phyloP scores from a whole-genome alignment of 176 grass and related monocot species.

The Hsuehochloa calcarea region DNA sequence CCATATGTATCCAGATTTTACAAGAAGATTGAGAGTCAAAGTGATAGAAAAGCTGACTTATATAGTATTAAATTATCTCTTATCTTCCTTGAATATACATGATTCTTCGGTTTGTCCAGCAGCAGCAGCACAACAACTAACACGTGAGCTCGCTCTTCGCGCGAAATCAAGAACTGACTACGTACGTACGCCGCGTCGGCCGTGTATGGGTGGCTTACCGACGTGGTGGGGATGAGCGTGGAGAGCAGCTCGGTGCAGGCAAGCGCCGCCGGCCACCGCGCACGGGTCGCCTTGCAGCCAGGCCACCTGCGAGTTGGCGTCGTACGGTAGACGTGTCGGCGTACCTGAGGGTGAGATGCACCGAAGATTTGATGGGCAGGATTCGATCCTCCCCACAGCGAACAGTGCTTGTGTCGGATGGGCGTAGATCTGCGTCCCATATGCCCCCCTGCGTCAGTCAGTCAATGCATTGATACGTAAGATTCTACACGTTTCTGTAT shows the following conservation, averaged over 20 bases:
- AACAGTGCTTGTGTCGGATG: conserved; percentile 31
- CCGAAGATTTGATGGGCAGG: conserved; percentile 36
- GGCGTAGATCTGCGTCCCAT: conserved; percentile 15
- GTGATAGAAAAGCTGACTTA: no score
- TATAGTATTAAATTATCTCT: no score
- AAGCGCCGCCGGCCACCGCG: conserved; percentile 16
- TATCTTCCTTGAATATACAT: no score
- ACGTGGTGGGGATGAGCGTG: conserved; percentile 51
- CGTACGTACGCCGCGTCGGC: background rate
- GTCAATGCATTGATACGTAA: background rate
- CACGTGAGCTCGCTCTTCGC: background rate
- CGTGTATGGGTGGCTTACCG: background rate
- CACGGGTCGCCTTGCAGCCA: conserved; percentile 38
- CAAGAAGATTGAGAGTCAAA: no score
- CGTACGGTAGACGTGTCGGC: conserved; percentile 9
- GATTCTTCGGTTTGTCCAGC: no score
- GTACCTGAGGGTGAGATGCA: conserved; percentile 49
- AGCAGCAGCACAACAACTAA: background rate
- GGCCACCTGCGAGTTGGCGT: conserved; percentile 39
- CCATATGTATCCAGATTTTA: no score
- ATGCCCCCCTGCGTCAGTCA: conserved; percentile 14
- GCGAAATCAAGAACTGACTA: background rate
- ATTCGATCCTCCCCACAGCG: conserved; percentile 35
- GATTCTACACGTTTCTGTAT: background rate
- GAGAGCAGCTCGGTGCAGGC: conserved; percentile 50